phyloP scores from a whole-genome alignment of 768 basidiomycete genomes.

The Mycena albidolilacea region DNA sequence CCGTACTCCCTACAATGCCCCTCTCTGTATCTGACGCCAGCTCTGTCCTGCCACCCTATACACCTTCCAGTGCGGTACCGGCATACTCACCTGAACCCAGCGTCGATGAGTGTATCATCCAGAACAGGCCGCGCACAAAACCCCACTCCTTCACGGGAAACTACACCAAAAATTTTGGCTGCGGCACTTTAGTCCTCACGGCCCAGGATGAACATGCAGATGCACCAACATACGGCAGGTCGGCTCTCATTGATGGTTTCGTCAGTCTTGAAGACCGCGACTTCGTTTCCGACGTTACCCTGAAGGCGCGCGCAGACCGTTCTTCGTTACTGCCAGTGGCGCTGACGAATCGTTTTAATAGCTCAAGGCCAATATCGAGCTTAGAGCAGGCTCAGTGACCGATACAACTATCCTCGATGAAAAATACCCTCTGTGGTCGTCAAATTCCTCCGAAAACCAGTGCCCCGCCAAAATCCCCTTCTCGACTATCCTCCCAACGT shows the following conservation, averaged over 20 bases:
- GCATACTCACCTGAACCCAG: conserved; percentile 69
- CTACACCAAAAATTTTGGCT: conserved; percentile 57
- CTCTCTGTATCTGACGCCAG: neutral
- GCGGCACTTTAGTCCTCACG: conserved; percentile 59
- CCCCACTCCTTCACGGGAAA: conserved; percentile 50
- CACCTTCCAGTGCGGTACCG: conserved; percentile 67
- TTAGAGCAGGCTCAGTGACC: conserved; percentile 51
- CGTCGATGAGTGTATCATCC: conserved; percentile 66
- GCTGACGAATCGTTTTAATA: conserved; percentile 36
- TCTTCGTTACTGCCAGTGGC: neutral
- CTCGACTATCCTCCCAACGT: conserved; percentile 59
- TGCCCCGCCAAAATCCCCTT: conserved; percentile 58
- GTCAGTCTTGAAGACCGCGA: conserved; percentile 57
- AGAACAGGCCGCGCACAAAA: conserved; percentile 57
- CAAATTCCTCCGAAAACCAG: conserved; percentile 17
- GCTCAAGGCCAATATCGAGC: conserved; percentile 60
- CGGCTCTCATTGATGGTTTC: conserved; percentile 57
- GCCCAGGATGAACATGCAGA: conserved; percentile 59
- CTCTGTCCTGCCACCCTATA: conserved; percentile 63
- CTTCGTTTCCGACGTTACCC: conserved; percentile 55
- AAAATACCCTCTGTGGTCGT: conserved; percentile 53
- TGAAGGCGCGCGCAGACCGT: conserved; percentile 55
- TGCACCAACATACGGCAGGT: conserved; percentile 62
- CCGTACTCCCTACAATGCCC: neutral
- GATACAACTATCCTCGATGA: conserved; percentile 51